Evolutionary conservation across 2,329 filamentous ascomycete species (phyloP), one percentile per base, ranked within the genome.

Genomic region (Colletotrichum sp.): DNA sequence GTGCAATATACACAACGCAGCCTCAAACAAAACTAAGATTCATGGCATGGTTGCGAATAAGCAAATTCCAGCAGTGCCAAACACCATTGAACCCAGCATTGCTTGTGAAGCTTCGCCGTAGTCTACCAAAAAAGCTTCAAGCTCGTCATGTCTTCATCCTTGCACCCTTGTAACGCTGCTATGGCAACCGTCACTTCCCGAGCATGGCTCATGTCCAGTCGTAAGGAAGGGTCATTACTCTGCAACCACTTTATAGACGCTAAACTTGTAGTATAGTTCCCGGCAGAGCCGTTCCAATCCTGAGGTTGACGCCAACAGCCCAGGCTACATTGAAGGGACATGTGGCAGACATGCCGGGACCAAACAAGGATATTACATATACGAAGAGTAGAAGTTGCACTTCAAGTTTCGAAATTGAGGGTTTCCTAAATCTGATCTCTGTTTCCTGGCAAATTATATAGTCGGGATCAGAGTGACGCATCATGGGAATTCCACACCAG

Each of bases 261-360:
- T n/a, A 0, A n/a, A n/a, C 18, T 6, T 6, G 3, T n/a, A 6
- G 2, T 10, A 0, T n/a, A n/a, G 3, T 3, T 4, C 0, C 39
- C 1, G 9, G 1, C 39, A 6, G 1, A 43, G 9, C 39, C 39
- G 18, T 6, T n/a, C 18, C 0, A 7, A 2, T 3, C 5, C 1
- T 43, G 1, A 1, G 1, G 1, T 43, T 43, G 9, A n/a, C 7
- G 9, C 18, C 36, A 43, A 5, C 16, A 18, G 36, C n/a, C n/a
- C n/a, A n/a, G n/a, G 8, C 5, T 18, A 16, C 2, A 1, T 9
- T 6, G 2, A 18, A 18, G 16, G 16, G 36, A 2, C 16, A 43
- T 1, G 1, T 3, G 16, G 2, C 36, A 5, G 0, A 18, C 3
- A 18, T 18, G 5, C 8, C 16, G 8, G 36, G 16, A 39, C 10